Evolutionary conservation across 306 rosid species (phyloP), one percentile per base, ranked within the genome.

Genomic region (Begonia loranthoides): DNA sequence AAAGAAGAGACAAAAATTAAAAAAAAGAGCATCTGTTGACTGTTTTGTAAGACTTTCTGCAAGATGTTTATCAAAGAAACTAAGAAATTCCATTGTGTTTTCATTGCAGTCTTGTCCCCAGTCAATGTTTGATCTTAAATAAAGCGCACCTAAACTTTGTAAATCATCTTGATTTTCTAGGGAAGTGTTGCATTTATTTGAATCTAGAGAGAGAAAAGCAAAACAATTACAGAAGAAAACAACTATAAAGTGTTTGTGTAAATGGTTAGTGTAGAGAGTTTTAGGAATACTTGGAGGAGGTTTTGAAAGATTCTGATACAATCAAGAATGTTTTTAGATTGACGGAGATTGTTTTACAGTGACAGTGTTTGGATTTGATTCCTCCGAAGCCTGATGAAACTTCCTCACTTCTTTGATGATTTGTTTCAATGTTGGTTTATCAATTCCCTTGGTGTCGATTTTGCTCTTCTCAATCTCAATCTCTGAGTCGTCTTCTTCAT

Each of bases 371-470:
- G 56, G 15, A 21, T 5, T 15, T 24, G 41, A 21, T 13, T 28
- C n/a, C 55, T 60, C 71, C 24, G 15, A 59, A 49, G 49, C 56
- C 12, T 57, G 38, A 14, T 53, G 66, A 41, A 57, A 49, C 63
- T 66, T 72, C 51, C 66, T 68, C 1, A 58, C 65, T 39, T 77
- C 80, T 16, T 59, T 73, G 52, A 62, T 48, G 17, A 56, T n/a
- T 13, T 11, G 2, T 41, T 41, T 50, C 14, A 9, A 62, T 45
- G 64, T 74, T 57, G 76, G 70, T 19, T 73, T 55, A 49, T 63
- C 64, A 33, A 81, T 71, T 67, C 84, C 82, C 77, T 81, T 79
- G 21, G 83, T 73, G 43, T 81, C 92, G 61, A 81, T 45, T 17
- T 74, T 72, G 40, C 45, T 51, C 46, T 70, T 65, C 60, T 77